A percentile compares a stretch with the other conserved stretches of the same genome.
Conservation (phyloP, 495 filamentous ascomycete species). For the Aspergillus sparsus region DNA sequence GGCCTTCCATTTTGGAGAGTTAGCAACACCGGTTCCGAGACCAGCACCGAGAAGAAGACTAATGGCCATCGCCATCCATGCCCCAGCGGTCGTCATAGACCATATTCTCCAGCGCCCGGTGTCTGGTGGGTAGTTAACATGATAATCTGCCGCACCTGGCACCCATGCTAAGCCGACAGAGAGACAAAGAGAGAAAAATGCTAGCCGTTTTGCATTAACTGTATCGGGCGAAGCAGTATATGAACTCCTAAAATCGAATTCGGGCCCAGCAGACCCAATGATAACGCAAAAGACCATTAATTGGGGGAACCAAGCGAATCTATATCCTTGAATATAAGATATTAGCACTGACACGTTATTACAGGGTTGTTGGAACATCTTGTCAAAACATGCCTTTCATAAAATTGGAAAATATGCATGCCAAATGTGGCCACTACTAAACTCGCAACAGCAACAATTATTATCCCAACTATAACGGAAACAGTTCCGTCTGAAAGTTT, state of each 20-base stretch:
- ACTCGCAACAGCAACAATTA: constrained; percentile 62
- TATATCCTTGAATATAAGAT: constrained; percentile 25
- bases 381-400: constrained; percentile 50
- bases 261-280: constrained; percentile 64
- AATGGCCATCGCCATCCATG: constrained; percentile 53
- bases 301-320: constrained; percentile 71
- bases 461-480: constrained; percentile 67
- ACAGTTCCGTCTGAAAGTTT: constrained; percentile 58
- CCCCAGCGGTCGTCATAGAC: constrained; percentile 51
- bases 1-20: constrained; percentile 50
- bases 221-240: constrained; percentile 39
- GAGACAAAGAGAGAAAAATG: constrained; percentile 65
- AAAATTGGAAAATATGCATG: constrained; percentile 70
- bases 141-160: constrained; percentile 56
- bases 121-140: constrained; percentile 57
- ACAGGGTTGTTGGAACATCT: not conserved
- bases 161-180: constrained; percentile 57
- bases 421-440: constrained; percentile 71
- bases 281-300: constrained; percentile 64
- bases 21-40: constrained; percentile 59
- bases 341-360: not conserved
- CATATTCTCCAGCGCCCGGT: constrained; percentile 48
- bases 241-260: constrained; percentile 59
- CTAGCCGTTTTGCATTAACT: constrained; percentile 58
- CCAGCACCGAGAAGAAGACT: constrained; percentile 72